Evolutionary conservation across 2,329 filamentous ascomycete species (phyloP).

Genomic region (Penicillium sp.): DNA sequence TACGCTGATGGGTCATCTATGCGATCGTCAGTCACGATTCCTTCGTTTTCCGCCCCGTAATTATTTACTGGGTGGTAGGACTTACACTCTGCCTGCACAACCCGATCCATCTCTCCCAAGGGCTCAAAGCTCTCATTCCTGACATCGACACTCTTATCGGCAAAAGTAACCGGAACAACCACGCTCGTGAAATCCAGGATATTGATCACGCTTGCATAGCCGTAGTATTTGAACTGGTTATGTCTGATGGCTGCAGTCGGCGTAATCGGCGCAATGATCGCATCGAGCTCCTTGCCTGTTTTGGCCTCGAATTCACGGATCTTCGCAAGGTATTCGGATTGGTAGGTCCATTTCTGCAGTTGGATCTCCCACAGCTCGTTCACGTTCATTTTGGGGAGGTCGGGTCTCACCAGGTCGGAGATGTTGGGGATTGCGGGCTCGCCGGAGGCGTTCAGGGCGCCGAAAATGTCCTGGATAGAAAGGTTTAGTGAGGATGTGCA

Average conservation of each 20-base stretch:
- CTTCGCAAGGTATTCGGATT: background rate
- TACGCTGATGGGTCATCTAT: slow-evolving; percentile 1
- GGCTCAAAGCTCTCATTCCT: background rate
- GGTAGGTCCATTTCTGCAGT: slow-evolving; percentile 30
- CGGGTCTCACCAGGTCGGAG: slow-evolving; percentile 35
- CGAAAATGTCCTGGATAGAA: slow-evolving; percentile 28
- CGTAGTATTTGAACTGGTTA: slow-evolving; percentile 30
- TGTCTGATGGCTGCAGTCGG: slow-evolving; percentile 45
- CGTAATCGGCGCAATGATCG: slow-evolving; percentile 47
- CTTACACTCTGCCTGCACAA: background rate
- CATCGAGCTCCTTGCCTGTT: slow-evolving; percentile 36
- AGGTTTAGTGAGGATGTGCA: background rate
- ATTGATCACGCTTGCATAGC: slow-evolving; percentile 45
- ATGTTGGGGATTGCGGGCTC: slow-evolving; percentile 42
- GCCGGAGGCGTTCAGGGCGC: slow-evolving; percentile 35
- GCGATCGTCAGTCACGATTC: background rate
- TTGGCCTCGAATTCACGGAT: slow-evolving; percentile 23
- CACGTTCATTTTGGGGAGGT: slow-evolving; percentile 14
- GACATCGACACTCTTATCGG: slow-evolving; percentile 45
- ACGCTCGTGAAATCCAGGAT: slow-evolving; percentile 49
- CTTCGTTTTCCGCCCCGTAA: too few species aligned
- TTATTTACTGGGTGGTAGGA: background rate
- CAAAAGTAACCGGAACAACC: slow-evolving; percentile 52
- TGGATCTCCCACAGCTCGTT: slow-evolving; percentile 33
- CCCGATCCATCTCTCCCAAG: background rate